Percentiles rank a stretch among this genome's conserved stretches.
phyloP scores from a whole-genome alignment of 257 asterid genomes.

The Solanum pinnatisectum region DNA sequence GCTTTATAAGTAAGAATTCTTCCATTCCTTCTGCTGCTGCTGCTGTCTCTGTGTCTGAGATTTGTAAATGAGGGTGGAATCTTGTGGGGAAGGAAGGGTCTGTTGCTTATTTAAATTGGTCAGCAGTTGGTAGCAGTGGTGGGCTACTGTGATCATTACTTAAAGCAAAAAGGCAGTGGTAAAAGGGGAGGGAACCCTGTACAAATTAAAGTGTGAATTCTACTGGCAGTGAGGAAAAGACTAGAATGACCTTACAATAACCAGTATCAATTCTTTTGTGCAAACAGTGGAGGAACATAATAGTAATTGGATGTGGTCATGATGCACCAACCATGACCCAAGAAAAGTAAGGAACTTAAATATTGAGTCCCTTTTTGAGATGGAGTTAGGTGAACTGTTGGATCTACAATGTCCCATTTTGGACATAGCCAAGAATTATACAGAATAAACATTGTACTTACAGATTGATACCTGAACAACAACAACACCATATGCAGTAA shows the following conservation, averaged over 20 bases:
- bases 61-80: conserved; percentile 5
- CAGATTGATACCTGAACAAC: conserved; percentile 47
- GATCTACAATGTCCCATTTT: neutral
- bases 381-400: neutral
- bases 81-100: conserved; percentile 38
- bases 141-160: conserved; percentile 45
- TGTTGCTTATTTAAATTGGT: conserved; percentile 42
- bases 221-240: conserved; percentile 12
- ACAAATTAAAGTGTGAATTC: conserved; percentile 54
- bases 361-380: neutral
- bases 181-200: conserved; percentile 62
- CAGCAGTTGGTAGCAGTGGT: conserved; percentile 35
- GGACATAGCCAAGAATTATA: neutral
- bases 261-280: neutral
- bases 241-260: neutral
- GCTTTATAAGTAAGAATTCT: neutral
- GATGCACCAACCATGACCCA: neutral
- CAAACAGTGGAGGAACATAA: neutral
- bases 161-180: conserved; percentile 41
- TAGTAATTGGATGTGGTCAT: neutral
- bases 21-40: neutral
- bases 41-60: neutral
- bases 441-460: conserved; percentile 30
- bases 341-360: neutral
- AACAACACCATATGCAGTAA: neutral